A percentile compares a stretch with the other conserved stretches of the same genome.
Conservation (phyloP, 129 eudicot genomes). For the Rutidosis leptorrhynchoides region DNA sequence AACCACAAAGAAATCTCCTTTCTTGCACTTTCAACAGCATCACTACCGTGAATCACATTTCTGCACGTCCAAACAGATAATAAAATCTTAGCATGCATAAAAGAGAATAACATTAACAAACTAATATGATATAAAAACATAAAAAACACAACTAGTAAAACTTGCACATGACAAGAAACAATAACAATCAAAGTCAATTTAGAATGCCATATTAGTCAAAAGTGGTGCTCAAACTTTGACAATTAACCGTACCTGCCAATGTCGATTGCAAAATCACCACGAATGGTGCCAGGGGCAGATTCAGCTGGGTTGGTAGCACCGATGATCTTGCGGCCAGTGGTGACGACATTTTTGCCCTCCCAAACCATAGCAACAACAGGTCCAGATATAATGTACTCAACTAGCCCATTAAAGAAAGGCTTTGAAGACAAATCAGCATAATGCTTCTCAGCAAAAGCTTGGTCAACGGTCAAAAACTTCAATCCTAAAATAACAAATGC, state of each 20-base stretch:
- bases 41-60: conserved; percentile 95
- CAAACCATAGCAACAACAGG: conserved; percentile 97
- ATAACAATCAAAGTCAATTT: neutral
- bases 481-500: conserved; percentile 41
- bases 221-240: neutral
- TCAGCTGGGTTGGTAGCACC: conserved; percentile 95
- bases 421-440: conserved; percentile 85
- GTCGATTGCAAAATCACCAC: conserved; percentile 92
- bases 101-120: neutral
- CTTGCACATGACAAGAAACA: neutral
- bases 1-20: conserved; percentile 95
- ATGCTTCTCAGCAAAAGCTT: conserved; percentile 84
- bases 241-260: conserved; percentile 64
- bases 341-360: conserved; percentile 85
- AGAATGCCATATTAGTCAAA: neutral
- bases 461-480: conserved; percentile 74
- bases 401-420: conserved; percentile 82
- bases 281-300: conserved; percentile 97
- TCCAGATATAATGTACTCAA: conserved; percentile 87
- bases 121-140: neutral
- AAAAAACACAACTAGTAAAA: neutral
- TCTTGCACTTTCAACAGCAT: conserved; percentile 84
- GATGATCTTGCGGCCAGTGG: conserved; percentile 83
- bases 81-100: neutral
- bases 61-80: conserved; percentile 39